Conservation (phyloP, 768 basidiomycete species). For the Suillus subalutaceus region DNA sequence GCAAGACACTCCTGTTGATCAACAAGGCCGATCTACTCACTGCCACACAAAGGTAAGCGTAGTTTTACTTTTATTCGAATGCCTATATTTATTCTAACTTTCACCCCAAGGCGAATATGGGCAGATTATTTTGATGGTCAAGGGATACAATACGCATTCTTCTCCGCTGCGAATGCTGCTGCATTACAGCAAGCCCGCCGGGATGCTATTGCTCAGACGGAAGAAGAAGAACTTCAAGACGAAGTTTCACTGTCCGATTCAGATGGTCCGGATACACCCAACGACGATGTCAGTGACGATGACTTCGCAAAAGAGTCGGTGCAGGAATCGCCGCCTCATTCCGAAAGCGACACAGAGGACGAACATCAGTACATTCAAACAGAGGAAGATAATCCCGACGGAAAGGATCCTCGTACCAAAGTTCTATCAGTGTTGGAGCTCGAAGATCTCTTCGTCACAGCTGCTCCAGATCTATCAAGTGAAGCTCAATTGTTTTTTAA, state of each 20-base stretch:
- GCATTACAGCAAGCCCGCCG: conserved; percentile 79
- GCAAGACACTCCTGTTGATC: conserved; percentile 81
- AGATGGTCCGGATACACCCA: conserved; percentile 28
- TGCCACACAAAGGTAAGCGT: conserved; percentile 73
- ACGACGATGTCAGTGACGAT: conserved; percentile 31
- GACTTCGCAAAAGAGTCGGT: conserved; percentile 29
- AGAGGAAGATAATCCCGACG: conserved; percentile 55
- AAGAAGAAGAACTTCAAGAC: conserved; percentile 17
- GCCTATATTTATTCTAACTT: not conserved
- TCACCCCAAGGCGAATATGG: conserved; percentile 68
- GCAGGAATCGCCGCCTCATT: conserved; percentile 27
- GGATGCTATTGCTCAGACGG: conserved; percentile 42
- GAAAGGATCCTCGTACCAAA: conserved; percentile 65
- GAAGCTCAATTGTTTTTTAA: conserved; percentile 20
- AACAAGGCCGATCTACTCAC: conserved; percentile 97
- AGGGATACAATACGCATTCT: conserved; percentile 83
- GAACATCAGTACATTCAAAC: conserved; percentile 53
- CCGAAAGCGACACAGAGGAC: conserved; percentile 34
- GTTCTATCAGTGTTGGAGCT: conserved; percentile 87
- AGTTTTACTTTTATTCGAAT: not conserved
- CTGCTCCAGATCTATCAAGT: conserved; percentile 76
- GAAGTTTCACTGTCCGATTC: conserved; percentile 28
- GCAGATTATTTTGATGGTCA: conserved; percentile 87
- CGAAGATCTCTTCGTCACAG: conserved; percentile 75
- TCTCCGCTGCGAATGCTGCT: conserved; percentile 87